These are phyloP conservation scores for Ceratobasidium theobromae DNA, from an alignment of 1,284 basidiomycete species.

Conservation along the genomic window DNA sequence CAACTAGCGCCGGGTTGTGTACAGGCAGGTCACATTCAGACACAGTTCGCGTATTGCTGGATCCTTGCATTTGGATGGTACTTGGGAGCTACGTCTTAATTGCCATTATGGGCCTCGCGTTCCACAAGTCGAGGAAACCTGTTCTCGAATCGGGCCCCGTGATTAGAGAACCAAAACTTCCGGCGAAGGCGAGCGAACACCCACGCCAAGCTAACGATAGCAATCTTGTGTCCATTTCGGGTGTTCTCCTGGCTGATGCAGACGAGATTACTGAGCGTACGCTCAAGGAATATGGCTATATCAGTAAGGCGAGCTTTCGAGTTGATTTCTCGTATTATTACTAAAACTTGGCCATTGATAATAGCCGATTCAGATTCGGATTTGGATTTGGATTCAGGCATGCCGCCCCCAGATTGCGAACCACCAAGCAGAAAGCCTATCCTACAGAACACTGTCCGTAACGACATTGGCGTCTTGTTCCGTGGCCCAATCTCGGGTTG, in stretches of 20 bases:
- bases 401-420: too few species aligned
- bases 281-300: background rate
- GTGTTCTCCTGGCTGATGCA: too few species aligned
- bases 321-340: background rate
- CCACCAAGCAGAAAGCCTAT: too few species aligned
- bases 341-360: background rate
- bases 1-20: background rate
- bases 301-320: background rate
- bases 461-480: background rate
- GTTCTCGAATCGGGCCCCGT: too few species aligned
- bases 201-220: too few species aligned
- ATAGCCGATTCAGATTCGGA: background rate
- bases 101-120: background rate
- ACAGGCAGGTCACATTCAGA: too few species aligned
- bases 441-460: background rate
- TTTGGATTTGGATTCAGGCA: too few species aligned
- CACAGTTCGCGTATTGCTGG: background rate
- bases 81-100: slow-evolving; percentile 6
- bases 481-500: background rate
- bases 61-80: background rate
- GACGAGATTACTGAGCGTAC: background rate
- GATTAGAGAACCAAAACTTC: background rate
- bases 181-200: background rate
- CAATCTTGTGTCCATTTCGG: too few species aligned
- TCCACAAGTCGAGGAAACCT: background rate